Base-by-base conservation (phyloP, 2,329 filamentous ascomycete genomes). In the Penicillium sp. region DNA sequence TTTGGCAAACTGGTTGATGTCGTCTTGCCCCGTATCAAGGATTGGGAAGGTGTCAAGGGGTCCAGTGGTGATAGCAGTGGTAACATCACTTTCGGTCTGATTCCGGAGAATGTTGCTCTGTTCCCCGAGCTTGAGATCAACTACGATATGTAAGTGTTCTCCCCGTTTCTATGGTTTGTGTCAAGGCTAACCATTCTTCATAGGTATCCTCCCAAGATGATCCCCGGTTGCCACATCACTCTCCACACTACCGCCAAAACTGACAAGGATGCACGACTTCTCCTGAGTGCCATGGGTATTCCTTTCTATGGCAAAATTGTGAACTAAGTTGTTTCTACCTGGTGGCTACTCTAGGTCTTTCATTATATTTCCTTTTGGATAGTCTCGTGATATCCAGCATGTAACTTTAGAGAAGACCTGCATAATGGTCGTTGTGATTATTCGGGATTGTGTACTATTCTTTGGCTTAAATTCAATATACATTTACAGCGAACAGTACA, bases 121-220 rank as follows among this genome's bases (percentile, higher is more conserved):
- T 98, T 97, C 72, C 93, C 93, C 0, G 93, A 98, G 74, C 81
- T 98, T 40, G 90, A 96, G 70, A 82, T 88, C 61, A 96, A 95
- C 74, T 95, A 93, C 65, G 88, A 95, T 72, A 76, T 79, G 88
- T 95, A 72, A 78, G 87, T 79, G 21, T 48, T 33, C 38, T 19
- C 26, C 31, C 19, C 15, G 8, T 22, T 24, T 19, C 6, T 37
- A 38, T 29, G 13, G 13, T 3, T 31, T 31, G 19, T 24, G 15
- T 24, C 21, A 12, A 31, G 38, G 34, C 53, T 55, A 51, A 57
- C 26, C 6, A 2, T 28, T 17, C 17, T 42, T 26, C 29, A 8
- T 28, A 83, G 79, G 67, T 83, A 83, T 59, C 79, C 79, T 4
- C 75, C 79, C 5, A 81, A 80, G 71, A 84, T 93, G 84, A 85